A percentile compares a stretch with the other conserved stretches of the same genome.
These are phyloP conservation scores for Lentithecium fluviatile DNA, from an alignment of 495 filamentous ascomycete genomes.

Conservation along the genomic window DNA sequence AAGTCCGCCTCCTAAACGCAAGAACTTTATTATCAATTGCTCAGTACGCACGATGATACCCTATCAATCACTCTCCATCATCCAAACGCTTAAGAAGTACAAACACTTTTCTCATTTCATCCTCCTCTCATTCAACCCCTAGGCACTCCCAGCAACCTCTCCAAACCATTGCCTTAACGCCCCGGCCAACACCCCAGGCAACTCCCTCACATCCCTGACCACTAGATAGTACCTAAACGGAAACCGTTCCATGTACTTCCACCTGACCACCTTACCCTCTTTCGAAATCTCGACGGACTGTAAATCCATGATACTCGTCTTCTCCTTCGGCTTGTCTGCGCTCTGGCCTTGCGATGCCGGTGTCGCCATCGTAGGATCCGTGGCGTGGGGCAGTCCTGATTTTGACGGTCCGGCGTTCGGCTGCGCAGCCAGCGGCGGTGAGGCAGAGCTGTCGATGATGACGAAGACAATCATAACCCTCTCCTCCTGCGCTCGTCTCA, in stretches of 20 bases:
- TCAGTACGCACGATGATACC: too few relatives aligned
- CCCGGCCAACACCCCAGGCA: conserved; percentile 82
- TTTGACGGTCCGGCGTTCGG: conserved; percentile 29
- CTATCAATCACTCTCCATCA: too few relatives aligned
- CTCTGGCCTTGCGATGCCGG: too few relatives aligned
- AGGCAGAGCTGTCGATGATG: conserved; percentile 74
- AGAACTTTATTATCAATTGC: too few relatives aligned
- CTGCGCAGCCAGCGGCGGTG: conserved; percentile 35
- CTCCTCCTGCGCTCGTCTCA: conserved; percentile 85
- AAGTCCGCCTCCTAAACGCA: too few relatives aligned
- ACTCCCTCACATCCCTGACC: conserved; percentile 83
- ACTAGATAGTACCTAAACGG: conserved; percentile 96
- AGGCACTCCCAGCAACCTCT: conserved; percentile 63
- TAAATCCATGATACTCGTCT: conserved; percentile 69
- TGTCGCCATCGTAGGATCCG: too few relatives aligned
- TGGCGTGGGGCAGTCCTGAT: too few relatives aligned
- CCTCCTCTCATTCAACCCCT: too few relatives aligned
- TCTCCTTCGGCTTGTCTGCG: conserved; percentile 2
- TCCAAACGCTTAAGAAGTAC: too few relatives aligned
- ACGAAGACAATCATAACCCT: conserved; percentile 98
- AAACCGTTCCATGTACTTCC: conserved; percentile 90
- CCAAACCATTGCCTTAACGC: conserved; percentile 95
- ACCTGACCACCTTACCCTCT: conserved; percentile 61
- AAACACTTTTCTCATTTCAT: too few relatives aligned
- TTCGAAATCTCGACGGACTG: conserved; percentile 74